Base-by-base conservation (phyloP, 257 asterid species). In the Solanum microdontum region DNA sequence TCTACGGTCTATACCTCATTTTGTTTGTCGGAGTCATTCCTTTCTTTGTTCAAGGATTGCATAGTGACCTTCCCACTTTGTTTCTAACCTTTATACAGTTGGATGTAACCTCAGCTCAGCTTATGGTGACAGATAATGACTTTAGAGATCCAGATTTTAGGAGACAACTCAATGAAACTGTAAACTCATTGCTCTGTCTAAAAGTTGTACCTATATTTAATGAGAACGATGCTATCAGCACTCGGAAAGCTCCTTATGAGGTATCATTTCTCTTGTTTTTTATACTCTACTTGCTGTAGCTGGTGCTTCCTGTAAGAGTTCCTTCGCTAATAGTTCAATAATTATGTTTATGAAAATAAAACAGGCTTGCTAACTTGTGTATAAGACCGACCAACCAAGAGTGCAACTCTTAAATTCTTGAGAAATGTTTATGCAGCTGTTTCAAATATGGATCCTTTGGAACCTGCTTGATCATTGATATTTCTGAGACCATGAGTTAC, bases 211-310 rank as follows among this genome's bases (percentile, higher is more conserved):
- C 98, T 6, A 92, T 95, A 88, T 93, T 95, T 90, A 95, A 95
- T 60, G 98, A 95, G 89, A 95, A 95, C 72, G 98, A 95, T 79
- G 98, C 98, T 37, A 90, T 95, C 86, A 95, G 98, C 87, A 93
- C 97, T 48, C 90, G 98, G 86, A 91, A 87, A 89, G 98, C 98
- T 88, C 98, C 98, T 17, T 95, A 94, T 58, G 98, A 95, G 98
- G 98, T 94, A 91, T 36, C 66, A 21, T 82, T 91, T 82, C 23
- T 76, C 87, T 84, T 55, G 34, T 83, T 45, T 79, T 87, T 87
- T 33, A 15, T 72, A 28, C 30, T 77, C 60, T 69, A 30, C 77
- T 51, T 77, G 66, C 13, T 79, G 26, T 14, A 33, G 82, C n/a
- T 48, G 85, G 70, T 48, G 85, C 69, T 82, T 82, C 62, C 85